Evolutionary conservation across 192 early-diverging fungal genomes (phyloP).

Genomic region (Backusella tarrabulga): DNA sequence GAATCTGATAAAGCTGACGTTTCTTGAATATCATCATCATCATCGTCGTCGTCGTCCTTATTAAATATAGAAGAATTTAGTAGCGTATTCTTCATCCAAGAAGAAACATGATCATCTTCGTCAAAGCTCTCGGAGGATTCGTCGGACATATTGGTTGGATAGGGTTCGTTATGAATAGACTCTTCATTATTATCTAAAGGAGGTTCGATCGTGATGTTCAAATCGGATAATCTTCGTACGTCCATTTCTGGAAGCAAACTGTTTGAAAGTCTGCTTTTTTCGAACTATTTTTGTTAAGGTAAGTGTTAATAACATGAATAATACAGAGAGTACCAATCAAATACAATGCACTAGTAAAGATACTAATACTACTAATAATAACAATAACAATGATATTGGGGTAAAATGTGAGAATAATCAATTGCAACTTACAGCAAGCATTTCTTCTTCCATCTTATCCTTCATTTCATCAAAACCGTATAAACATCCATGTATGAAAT

Average conservation of each 20-base stretch:
- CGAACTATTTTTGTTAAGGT: constrained; percentile 23
- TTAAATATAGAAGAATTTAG: constrained; percentile 10
- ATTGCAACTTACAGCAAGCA: constrained; percentile 14
- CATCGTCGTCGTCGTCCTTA: constrained; percentile 2
- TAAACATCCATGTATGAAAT: constrained; percentile 35
- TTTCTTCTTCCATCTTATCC: constrained; percentile 24
- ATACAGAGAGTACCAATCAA: neutral
- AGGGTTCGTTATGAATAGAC: neutral
- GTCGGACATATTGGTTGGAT: neutral
- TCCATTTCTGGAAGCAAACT: neutral
- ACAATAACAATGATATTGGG: neutral
- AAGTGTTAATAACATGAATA: neutral
- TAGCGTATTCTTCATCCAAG: constrained; percentile 2
- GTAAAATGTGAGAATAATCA: too few species aligned
- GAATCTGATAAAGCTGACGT: constrained; percentile 10
- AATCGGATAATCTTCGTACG: constrained; percentile 27
- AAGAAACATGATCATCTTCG: constrained; percentile 1
- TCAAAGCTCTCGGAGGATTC: constrained; percentile 11
- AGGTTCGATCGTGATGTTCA: constrained; percentile 32
- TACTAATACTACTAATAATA: neutral
- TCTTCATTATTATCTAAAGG: constrained; percentile 1
- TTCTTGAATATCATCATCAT: neutral
- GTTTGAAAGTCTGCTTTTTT: constrained; percentile 17
- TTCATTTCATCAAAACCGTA: constrained; percentile 39
- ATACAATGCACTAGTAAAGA: neutral